Evolutionary conservation across 2,329 filamentous ascomycete species (phyloP), one percentile per base, ranked within the genome.

Genomic region (Botrytis byssoidea): DNA sequence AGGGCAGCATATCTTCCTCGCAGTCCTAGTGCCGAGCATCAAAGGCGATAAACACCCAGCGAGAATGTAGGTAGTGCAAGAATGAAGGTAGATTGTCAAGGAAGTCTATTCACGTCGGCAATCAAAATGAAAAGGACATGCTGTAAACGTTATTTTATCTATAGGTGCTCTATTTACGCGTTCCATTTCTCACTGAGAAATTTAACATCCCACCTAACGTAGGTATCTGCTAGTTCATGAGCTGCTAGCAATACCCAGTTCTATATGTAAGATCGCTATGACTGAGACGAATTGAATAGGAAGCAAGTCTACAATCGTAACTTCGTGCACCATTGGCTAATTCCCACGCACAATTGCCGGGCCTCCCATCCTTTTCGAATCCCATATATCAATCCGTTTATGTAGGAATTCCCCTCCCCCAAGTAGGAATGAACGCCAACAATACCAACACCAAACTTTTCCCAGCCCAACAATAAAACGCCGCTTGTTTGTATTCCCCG

Each of bases 371-470:
- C 29, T 16, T 22, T 57, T 22, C 14, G 22, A n/a, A 32, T 8
- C 37, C 37, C 66, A 8, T 57, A 29, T 57, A 57, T 25, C 48
- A 32, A 42, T 32, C 18, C 25, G 12, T 20, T 42, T 37, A n/a
- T 55, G 37, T 69, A 48, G 35, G 14, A 69, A 42, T 69, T 55
- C 22, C 46, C 46, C 10, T 55, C 25, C 12, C 25, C 48, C 51
- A 51, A 32, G 32, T 16, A 37, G 14, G 25, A 40, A 32, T 32
- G 37, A 69, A 69, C 48, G 66, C 66, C 66, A 57, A 42, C 55
- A 51, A 57, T 69, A n/a, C 35, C 37, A 20, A n/a, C 66, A n/a
- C 37, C 66, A 57, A 12, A 57, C 66, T 57, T 69, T 69, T 68
- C 35, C n/a, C n/a, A 42, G 32, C 37, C 10, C 48, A 42, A 68